phyloP scores from a whole-genome alignment of 2,329 filamentous ascomycete species.

The Clonostachys rosea region DNA sequence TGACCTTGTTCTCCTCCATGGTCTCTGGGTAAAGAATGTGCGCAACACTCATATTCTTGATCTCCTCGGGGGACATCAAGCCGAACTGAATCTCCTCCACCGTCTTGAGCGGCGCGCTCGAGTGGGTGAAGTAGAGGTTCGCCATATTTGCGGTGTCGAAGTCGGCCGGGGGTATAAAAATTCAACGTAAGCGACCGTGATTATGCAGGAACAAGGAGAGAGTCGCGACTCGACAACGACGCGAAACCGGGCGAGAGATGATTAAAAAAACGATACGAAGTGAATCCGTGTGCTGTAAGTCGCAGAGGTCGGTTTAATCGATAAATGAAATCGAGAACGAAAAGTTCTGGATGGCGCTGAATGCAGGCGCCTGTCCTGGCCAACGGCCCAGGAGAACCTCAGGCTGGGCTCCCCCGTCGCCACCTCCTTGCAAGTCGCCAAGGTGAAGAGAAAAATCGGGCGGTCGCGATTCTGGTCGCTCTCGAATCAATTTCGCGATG shows the following conservation, averaged over 20 bases:
- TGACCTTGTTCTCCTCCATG: conserved; percentile 93
- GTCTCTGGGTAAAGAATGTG: conserved; percentile 98
- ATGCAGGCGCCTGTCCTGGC: conserved; percentile 22
- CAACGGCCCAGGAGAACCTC: conserved; percentile 41
- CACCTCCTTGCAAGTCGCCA: conserved; percentile 30
- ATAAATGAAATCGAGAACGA: conserved; percentile 15
- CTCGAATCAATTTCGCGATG: conserved; percentile 16
- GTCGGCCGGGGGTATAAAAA: conserved; percentile 9
- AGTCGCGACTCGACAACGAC: conserved; percentile 4
- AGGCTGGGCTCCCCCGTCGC: conserved; percentile 39
- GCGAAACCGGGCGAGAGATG: conserved; percentile 4
- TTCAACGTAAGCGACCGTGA: conserved; percentile 9
- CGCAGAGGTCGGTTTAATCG: conserved; percentile 15
- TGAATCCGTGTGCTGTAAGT: conserved; percentile 4
- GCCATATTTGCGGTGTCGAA: conserved; percentile 62
- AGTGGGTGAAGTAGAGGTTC: conserved; percentile 86
- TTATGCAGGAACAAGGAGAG: conserved; percentile 3
- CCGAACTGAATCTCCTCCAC: conserved; percentile 99
- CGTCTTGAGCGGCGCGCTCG: conserved; percentile 91
- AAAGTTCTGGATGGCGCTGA: conserved; percentile 19
- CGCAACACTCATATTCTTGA: conserved; percentile 97
- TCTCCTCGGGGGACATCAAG: conserved; percentile 94
- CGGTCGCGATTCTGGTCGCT: conserved; percentile 11
- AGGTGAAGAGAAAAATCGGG: conserved; percentile 26
- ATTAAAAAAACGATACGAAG: conserved; percentile 13